These are phyloP conservation scores for Paramecium sonneborni DNA, from an alignment of 73 alveolate species.

Conservation along the genomic window DNA sequence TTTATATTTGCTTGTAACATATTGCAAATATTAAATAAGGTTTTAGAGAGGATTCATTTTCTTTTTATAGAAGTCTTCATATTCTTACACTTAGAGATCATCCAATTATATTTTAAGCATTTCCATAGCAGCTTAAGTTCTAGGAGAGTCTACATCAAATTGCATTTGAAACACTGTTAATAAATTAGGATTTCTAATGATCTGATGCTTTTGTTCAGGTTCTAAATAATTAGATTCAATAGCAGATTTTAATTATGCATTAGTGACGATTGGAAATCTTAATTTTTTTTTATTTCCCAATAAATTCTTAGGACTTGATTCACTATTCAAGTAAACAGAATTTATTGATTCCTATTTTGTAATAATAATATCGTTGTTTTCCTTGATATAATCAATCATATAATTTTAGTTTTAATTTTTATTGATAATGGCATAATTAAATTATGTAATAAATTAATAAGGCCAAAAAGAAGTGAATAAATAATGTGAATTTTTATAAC, in stretches of 20 bases:
- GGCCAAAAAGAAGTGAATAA: background rate
- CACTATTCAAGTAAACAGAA: background rate
- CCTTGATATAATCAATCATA: background rate
- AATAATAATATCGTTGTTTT: background rate
- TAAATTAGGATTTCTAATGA: background rate
- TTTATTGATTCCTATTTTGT: background rate
- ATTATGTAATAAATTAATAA: background rate
- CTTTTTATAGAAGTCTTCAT: background rate
- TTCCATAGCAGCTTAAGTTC: slow-evolving; percentile 23
- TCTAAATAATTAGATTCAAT: background rate
- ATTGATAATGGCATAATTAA: background rate
- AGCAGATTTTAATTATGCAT: background rate
- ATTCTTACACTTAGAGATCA: background rate
- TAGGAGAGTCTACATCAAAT: background rate
- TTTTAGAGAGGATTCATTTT: background rate
- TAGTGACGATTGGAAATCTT: background rate
- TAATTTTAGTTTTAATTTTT: background rate
- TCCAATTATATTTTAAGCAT: background rate
- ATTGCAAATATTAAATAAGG: background rate
- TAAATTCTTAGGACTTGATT: background rate
- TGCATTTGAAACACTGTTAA: background rate
- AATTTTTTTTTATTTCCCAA: background rate
- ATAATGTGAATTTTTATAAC: background rate
- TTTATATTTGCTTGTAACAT: background rate
- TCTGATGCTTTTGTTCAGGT: background rate